These are phyloP conservation scores for Solanum appendiculatum DNA, from an alignment of 257 asterid species.

Conservation along the genomic window DNA sequence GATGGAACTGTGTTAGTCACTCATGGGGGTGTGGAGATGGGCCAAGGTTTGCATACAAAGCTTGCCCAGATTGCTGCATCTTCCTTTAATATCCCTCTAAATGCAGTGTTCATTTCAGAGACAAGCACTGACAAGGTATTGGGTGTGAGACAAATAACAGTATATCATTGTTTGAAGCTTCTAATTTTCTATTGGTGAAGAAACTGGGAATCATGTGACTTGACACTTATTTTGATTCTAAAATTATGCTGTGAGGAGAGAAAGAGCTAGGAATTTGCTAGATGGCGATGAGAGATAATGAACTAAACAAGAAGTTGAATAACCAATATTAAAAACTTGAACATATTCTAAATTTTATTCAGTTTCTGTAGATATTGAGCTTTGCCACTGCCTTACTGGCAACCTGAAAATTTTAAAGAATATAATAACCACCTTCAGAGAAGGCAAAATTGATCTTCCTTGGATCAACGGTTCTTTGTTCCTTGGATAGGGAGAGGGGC, in stretches of 20 bases:
- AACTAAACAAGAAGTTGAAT: neutral
- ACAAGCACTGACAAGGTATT: slow-evolving; percentile 95
- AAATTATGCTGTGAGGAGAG: neutral
- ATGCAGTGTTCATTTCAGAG: slow-evolving; percentile 86
- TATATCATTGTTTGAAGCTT: neutral
- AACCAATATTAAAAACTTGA: neutral
- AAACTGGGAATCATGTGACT: neutral
- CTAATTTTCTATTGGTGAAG: neutral
- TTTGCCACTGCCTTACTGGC: neutral
- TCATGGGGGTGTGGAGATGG: slow-evolving; percentile 99
- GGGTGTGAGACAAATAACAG: neutral
- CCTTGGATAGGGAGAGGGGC: neutral
- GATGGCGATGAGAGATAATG: neutral
- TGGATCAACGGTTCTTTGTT: neutral
- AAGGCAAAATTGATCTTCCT: neutral
- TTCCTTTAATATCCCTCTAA: slow-evolving; percentile 73
- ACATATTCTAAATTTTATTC: neutral
- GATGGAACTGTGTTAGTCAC: slow-evolving; percentile 97
- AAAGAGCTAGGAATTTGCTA: neutral
- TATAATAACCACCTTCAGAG: neutral
- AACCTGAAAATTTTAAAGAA: neutral
- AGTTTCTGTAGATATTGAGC: neutral
- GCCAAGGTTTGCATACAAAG: slow-evolving; percentile 97
- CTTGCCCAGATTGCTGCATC: slow-evolving; percentile 96
- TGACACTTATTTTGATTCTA: neutral